A percentile compares a stretch with the other conserved stretches of the same genome.
Conservation (phyloP, 352 stramenopile species). For the Phytophthora crassamura region DNA sequence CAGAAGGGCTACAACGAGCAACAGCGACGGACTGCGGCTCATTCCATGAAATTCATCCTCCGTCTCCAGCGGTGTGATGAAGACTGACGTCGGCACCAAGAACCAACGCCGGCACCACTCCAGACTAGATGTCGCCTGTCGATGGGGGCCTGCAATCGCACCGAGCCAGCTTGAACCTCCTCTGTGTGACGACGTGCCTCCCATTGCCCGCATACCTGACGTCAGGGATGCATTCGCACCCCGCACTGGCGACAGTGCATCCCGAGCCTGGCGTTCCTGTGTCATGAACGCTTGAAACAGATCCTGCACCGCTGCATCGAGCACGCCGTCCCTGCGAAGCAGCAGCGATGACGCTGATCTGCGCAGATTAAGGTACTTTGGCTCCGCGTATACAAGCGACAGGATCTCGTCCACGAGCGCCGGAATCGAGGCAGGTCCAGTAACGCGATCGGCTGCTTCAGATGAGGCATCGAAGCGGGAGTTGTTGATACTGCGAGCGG, state of each 20-base stretch:
- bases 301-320: background rate
- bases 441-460: too few relatives aligned
- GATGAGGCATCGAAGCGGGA: background rate
- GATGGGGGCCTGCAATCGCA: background rate
- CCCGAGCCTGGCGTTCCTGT: slow-evolving; percentile 1
- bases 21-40: background rate
- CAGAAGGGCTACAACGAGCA: background rate
- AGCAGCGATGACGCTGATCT: background rate
- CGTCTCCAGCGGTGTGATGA: background rate
- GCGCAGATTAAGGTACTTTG: slow-evolving; percentile 10
- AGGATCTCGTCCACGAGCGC: slow-evolving; percentile 9
- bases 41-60: too few relatives aligned
- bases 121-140: background rate
- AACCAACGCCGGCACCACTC: slow-evolving; percentile 8
- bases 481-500: background rate
- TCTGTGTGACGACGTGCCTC: too few relatives aligned
- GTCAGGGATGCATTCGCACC: too few relatives aligned
- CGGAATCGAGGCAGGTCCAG: background rate
- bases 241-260: too few relatives aligned
- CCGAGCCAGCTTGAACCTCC: background rate
- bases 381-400: slow-evolving; percentile 15
- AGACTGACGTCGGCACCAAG: slow-evolving; percentile 10
- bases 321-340: background rate
- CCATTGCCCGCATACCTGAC: too few relatives aligned
- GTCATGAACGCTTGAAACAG: slow-evolving; percentile 7